A percentile compares a stretch with the other conserved stretches of the same genome.
phyloP scores from a whole-genome alignment of 306 rosid species.

The Castanopsis chinensis region DNA sequence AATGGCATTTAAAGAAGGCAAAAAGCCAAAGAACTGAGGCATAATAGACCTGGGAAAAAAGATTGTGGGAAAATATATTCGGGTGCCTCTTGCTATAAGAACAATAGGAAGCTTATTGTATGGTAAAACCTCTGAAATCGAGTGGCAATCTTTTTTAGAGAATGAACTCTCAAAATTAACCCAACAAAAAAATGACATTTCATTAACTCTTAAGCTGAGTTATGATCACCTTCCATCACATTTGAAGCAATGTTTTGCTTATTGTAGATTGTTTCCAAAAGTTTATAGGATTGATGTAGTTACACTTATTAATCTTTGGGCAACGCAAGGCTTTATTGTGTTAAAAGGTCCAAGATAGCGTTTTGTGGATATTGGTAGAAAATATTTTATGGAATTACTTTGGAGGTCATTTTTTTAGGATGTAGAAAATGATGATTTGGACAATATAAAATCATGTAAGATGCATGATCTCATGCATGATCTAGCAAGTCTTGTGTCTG shows the following conservation, averaged over 20 bases:
- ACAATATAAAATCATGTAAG: conserved; percentile 15
- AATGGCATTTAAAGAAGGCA: too few relatives aligned
- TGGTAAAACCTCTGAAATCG: too few relatives aligned
- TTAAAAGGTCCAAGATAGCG: not conserved
- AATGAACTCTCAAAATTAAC: too few relatives aligned
- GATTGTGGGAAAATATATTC: too few relatives aligned
- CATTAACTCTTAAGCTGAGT: conserved; percentile 13
- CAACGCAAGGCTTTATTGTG: conserved; percentile 21
- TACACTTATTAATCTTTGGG: not conserved
- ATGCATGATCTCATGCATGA: conserved; percentile 28
- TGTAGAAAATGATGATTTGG: not conserved
- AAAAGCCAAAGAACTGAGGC: too few relatives aligned
- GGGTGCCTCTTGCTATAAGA: too few relatives aligned
- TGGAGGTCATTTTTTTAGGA: conserved; percentile 22
- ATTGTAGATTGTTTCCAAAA: conserved; percentile 19
- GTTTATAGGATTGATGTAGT: conserved; percentile 2
- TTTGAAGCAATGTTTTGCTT: conserved; percentile 27
- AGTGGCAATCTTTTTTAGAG: too few relatives aligned
- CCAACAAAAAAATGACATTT: too few relatives aligned
- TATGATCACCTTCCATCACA: conserved; percentile 23
- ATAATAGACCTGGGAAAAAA: too few relatives aligned
- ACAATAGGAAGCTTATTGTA: not conserved
- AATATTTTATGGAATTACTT: conserved; percentile 21
- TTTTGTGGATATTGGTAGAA: conserved; percentile 22
- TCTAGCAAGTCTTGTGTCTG: conserved; percentile 17